These are phyloP conservation scores for Sarocladiaceae sp. DNA, from an alignment of 2,329 filamentous ascomycete species.

Conservation along the genomic window DNA sequence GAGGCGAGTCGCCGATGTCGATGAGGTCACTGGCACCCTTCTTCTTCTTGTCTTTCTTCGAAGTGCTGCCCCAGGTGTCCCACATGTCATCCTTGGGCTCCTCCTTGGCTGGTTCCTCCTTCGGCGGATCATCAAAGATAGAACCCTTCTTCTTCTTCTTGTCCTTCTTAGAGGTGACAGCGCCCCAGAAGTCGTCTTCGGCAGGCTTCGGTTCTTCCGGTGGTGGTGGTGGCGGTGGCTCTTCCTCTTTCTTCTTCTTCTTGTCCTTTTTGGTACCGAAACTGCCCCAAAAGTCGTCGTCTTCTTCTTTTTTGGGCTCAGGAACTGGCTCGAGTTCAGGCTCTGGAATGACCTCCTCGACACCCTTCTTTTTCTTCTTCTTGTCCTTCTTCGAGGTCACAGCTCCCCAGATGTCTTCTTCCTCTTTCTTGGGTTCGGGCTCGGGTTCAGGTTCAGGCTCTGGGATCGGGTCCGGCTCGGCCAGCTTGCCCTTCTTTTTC, in stretches of 20 bases:
- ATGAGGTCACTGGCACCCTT: constrained; percentile 32
- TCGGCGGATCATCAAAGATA: constrained; percentile 15
- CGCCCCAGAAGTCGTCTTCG: constrained; percentile 16
- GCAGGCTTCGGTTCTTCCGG: constrained; percentile 15
- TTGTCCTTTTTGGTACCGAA: constrained; percentile 26
- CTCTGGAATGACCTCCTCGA: constrained; percentile 2
- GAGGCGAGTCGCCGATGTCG: constrained; percentile 27
- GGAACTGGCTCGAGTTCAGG: constrained; percentile 11
- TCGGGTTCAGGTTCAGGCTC: constrained; percentile 12
- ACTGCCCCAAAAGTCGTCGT: constrained; percentile 20
- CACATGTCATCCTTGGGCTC: constrained; percentile 14
- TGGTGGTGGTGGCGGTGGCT: constrained; percentile 16
- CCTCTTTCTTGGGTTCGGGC: constrained; percentile 14
- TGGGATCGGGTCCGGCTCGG: constrained; percentile 11
- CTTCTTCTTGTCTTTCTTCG: constrained; percentile 38
- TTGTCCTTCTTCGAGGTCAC: constrained; percentile 26
- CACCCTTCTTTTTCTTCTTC: constrained; percentile 21
- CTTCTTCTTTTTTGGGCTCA: constrained; percentile 14
- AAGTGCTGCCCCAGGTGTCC: constrained; percentile 13
- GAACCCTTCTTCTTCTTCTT: constrained; percentile 22
- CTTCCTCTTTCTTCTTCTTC: constrained; percentile 20
- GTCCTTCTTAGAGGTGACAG: constrained; percentile 25
- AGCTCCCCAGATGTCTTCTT: constrained; percentile 17
- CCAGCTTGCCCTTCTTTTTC: constrained; percentile 19
- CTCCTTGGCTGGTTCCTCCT: constrained; percentile 15